These are phyloP conservation scores for Rhododendron ovatum DNA, from an alignment of 148 eudicot species.

Conservation along the genomic window DNA sequence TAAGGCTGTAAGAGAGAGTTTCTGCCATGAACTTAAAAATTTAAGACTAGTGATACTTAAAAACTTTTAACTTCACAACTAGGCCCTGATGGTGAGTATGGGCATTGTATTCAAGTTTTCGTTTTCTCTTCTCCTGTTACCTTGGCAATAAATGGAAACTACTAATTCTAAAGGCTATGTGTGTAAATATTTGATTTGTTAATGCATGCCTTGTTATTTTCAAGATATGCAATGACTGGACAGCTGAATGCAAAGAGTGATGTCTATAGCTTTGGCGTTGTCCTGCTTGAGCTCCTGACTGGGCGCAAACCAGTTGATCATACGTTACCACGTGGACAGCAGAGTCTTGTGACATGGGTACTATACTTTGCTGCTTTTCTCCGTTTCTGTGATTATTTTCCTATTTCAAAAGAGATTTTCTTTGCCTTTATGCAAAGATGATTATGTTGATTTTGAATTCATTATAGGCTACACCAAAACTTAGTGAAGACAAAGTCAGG, in stretches of 20 bases:
- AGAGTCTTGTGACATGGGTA: constrained; percentile 88
- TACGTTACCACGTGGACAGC: constrained; percentile 82
- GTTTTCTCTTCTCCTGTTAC: neutral
- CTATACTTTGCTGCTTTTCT: neutral
- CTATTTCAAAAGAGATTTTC: neutral
- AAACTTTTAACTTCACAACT: neutral
- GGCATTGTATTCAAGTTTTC: neutral
- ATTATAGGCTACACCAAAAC: constrained; percentile 70
- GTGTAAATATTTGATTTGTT: neutral
- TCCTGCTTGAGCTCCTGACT: constrained; percentile 74
- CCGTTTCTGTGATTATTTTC: neutral
- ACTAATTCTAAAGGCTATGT: neutral
- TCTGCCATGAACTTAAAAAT: neutral
- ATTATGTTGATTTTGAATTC: neutral
- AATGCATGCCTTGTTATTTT: constrained; percentile 1
- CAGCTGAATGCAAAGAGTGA: constrained; percentile 77
- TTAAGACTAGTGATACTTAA: neutral
- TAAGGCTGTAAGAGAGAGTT: neutral
- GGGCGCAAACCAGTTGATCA: constrained; percentile 88
- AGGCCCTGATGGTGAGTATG: neutral
- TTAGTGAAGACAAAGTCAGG: constrained; percentile 77
- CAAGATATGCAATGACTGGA: constrained; percentile 87
- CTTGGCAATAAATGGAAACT: neutral
- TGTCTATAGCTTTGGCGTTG: constrained; percentile 82
- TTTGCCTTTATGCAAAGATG: neutral